These are phyloP conservation scores for Nemania sp. DNA, from an alignment of 2,329 filamentous ascomycete genomes.

Conservation along the genomic window DNA sequence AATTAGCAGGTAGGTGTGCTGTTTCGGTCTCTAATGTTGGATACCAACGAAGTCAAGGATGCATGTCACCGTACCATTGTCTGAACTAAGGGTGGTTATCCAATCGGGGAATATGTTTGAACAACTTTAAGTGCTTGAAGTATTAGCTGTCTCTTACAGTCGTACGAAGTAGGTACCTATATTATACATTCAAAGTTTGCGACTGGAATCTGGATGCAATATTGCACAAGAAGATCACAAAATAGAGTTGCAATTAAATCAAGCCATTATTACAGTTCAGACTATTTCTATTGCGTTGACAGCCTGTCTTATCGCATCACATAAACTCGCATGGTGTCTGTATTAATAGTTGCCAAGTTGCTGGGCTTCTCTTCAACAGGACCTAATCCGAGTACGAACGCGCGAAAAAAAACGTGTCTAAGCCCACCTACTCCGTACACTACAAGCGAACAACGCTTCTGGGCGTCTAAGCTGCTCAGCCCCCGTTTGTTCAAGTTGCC, in stretches of 20 bases:
- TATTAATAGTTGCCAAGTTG: slow-evolving; percentile 12
- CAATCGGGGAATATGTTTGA: no score
- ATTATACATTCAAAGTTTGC: no score
- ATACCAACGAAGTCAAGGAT: no score
- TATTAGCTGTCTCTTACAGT: no score
- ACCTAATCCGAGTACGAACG: slow-evolving; percentile 16
- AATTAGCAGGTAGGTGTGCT: no score
- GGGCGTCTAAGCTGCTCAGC: slow-evolving; percentile 32
- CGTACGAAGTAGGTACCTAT: no score
- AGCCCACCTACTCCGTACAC: neutral
- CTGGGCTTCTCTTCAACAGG: neutral
- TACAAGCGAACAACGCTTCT: slow-evolving; percentile 7
- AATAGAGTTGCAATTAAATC: no score
- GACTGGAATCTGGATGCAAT: no score
- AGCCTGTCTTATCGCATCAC: neutral
- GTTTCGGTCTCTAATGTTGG: no score
- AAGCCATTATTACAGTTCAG: neutral
- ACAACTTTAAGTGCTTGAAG: no score
- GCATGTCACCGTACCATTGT: neutral
- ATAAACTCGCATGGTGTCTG: slow-evolving; percentile 1
- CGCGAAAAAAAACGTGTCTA: neutral
- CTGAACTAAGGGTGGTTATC: no score
- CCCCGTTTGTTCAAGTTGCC: slow-evolving; percentile 25
- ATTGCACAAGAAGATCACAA: no score
- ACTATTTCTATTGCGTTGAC: neutral